These are phyloP conservation scores for Amaranthus palmeri DNA, from an alignment of 148 eudicot genomes.

Conservation along the genomic window DNA sequence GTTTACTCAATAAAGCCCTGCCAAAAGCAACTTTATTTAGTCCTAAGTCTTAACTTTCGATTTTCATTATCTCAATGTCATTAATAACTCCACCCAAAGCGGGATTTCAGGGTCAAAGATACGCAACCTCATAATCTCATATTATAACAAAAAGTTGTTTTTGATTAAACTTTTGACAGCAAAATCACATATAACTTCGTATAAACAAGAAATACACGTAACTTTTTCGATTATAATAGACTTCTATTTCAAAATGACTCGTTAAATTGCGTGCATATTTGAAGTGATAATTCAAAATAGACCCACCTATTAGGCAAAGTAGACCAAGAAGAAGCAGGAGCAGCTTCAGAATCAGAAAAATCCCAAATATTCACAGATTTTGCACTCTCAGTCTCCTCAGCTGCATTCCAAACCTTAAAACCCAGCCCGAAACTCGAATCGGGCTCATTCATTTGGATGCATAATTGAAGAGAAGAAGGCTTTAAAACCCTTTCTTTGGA, in stretches of 20 bases:
- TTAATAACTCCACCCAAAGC: no score
- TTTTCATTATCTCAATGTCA: no score
- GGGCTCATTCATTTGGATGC: constrained; percentile 70
- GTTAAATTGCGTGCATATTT: no score
- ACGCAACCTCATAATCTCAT: no score
- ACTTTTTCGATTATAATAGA: no score
- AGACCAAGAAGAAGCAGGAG: constrained; percentile 96
- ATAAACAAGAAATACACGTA: no score
- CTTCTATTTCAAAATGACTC: background rate
- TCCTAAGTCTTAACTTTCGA: no score
- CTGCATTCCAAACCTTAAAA: constrained; percentile 38
- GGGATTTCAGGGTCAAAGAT: no score
- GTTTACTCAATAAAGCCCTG: constrained; percentile 76
- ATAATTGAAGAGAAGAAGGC: constrained; percentile 73
- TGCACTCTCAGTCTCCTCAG: constrained; percentile 38
- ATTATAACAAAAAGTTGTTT: no score
- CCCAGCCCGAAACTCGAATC: constrained; percentile 47
- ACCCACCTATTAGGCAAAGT: constrained; percentile 76
- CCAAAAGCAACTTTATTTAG: background rate
- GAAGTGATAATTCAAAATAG: background rate
- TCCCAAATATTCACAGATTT: constrained; percentile 70
- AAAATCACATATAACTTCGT: no score
- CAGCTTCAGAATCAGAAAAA: constrained; percentile 90
- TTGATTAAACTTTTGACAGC: no score
- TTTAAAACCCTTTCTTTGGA: constrained; percentile 45